A percentile compares a stretch with the other conserved stretches of the same genome.
Evolutionary conservation across 2,329 filamentous ascomycete genomes (phyloP).

Genomic region (Hymenoscyphus repandus): DNA sequence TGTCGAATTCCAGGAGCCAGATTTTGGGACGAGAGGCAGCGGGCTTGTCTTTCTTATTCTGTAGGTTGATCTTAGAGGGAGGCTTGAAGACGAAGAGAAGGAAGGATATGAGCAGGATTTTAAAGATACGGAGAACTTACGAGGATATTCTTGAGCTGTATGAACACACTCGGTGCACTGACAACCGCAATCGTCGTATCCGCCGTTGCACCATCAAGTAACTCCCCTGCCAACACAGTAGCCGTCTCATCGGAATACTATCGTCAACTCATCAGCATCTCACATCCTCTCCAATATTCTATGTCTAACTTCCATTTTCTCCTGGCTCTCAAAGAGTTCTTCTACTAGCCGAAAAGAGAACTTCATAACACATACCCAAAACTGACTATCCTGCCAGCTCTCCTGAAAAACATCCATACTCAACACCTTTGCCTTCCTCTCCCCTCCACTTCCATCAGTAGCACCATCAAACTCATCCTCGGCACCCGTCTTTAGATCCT

Average conservation of each 20-base stretch:
- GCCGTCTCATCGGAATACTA: constrained; percentile 72
- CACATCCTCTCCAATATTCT: background rate
- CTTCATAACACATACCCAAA: constrained; percentile 69
- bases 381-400: constrained; percentile 80
- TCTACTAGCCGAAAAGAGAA: too few species aligned
- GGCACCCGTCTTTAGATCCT: constrained; percentile 57
- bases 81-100: background rate
- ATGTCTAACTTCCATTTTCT: too few species aligned
- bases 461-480: constrained; percentile 43
- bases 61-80: background rate
- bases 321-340: too few species aligned
- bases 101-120: background rate
- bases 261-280: background rate
- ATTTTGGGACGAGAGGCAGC: constrained; percentile 48
- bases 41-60: constrained; percentile 23
- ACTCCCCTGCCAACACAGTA: constrained; percentile 53
- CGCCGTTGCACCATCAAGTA: constrained; percentile 55
- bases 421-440: constrained; percentile 27
- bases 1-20: constrained; percentile 67
- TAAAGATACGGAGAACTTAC: constrained; percentile 35
- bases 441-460: background rate
- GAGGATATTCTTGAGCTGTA: constrained; percentile 67
- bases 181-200: constrained; percentile 62
- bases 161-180: constrained; percentile 71
- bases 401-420: constrained; percentile 70